Evolutionary conservation across 345 rosid species (phyloP).

Genomic region (Rhodamnia argentea): DNA sequence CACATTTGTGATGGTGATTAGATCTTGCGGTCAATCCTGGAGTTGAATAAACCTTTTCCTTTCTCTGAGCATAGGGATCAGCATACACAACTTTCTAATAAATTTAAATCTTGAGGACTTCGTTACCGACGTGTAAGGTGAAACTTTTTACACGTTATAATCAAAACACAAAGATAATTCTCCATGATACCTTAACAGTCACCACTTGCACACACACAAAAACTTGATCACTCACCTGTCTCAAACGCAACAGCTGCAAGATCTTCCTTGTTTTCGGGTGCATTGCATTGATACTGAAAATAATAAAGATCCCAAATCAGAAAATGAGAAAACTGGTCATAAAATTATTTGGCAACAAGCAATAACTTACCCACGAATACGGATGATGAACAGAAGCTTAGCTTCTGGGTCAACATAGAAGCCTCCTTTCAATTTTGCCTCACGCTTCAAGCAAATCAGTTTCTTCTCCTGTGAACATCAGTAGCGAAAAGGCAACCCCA

Average conservation of each 20-base stretch:
- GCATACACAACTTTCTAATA: background rate
- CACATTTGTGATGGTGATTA: background rate
- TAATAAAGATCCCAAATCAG: background rate
- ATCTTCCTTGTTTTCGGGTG: slow-evolving; percentile 80
- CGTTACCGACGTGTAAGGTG: background rate
- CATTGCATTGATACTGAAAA: slow-evolving; percentile 74
- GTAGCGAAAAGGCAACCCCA: background rate
- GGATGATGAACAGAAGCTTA: slow-evolving; percentile 64
- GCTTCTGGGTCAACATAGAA: slow-evolving; percentile 93
- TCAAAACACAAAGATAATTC: background rate
- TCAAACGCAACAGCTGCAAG: slow-evolving; percentile 83
- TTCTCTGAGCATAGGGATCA: background rate
- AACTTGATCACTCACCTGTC: slow-evolving; percentile 45
- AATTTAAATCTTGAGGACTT: background rate
- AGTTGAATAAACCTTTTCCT: background rate
- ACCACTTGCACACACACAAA: background rate
- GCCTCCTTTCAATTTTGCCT: slow-evolving; percentile 80
- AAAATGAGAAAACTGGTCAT: background rate
- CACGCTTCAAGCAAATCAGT: slow-evolving; percentile 58
- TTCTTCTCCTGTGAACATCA: slow-evolving; percentile 37
- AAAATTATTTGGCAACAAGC: background rate
- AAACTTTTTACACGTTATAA: background rate
- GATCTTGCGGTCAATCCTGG: background rate
- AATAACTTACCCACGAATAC: slow-evolving; percentile 64
- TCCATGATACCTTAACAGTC: background rate